Conservation (phyloP, 2,329 filamentous ascomycete genomes). For the Penicillium sp. region DNA sequence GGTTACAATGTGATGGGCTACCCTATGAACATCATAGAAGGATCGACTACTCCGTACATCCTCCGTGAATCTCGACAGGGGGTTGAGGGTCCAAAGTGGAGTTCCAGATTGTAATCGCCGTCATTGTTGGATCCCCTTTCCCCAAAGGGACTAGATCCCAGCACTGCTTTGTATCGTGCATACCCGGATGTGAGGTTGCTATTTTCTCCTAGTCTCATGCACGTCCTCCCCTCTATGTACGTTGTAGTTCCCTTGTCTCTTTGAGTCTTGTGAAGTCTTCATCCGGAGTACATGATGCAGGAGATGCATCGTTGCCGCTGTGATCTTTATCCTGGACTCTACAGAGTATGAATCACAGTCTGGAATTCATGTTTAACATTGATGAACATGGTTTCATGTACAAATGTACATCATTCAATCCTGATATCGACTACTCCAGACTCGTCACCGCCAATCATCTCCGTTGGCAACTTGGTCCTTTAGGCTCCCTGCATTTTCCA, state of each 20-base stretch:
- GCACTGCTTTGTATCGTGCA: slow-evolving; percentile 19
- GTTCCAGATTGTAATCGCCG: slow-evolving; percentile 14
- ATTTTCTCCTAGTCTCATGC: slow-evolving; percentile 18
- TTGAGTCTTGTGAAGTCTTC: neutral
- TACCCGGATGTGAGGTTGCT: slow-evolving; percentile 16
- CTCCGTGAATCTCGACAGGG: slow-evolving; percentile 15
- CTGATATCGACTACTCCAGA: slow-evolving; percentile 4
- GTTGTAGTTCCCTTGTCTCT: neutral
- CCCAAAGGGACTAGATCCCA: slow-evolving; percentile 17
- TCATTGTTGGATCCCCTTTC: slow-evolving; percentile 17
- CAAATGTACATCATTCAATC: slow-evolving; percentile 16
- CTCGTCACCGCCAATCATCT: slow-evolving; percentile 1
- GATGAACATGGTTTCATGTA: too few species aligned
- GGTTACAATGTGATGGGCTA: slow-evolving; percentile 25
- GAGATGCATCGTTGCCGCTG: slow-evolving; percentile 25
- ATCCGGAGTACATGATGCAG: slow-evolving; percentile 29
- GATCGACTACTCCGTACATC: slow-evolving; percentile 14
- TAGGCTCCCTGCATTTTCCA: slow-evolving; percentile 15
- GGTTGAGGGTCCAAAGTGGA: slow-evolving; percentile 16
- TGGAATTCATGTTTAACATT: too few species aligned
- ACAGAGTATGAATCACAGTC: too few species aligned
- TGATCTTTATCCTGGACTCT: neutral
- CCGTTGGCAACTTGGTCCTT: slow-evolving; percentile 1
- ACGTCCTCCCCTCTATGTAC: slow-evolving; percentile 8
- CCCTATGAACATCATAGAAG: too few species aligned